Evolutionary conservation across 2,329 filamentous ascomycete species (phyloP), one percentile per base, ranked within the genome.

Genomic region (Acarospora socialis): DNA sequence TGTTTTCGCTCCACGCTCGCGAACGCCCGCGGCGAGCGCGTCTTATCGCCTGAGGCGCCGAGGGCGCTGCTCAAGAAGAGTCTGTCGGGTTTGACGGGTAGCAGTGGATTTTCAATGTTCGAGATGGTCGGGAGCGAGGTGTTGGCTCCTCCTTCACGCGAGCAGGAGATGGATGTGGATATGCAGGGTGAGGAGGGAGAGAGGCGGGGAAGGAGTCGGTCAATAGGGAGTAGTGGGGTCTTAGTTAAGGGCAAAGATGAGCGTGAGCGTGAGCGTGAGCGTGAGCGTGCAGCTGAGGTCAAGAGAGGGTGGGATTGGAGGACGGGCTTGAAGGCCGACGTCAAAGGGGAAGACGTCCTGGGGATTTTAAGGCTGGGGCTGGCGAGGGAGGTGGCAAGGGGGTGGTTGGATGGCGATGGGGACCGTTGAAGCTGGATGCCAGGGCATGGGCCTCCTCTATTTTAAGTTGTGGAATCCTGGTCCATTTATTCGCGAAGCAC

Each of bases 61-160:
- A 67, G 68, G 3, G 73, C 77, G 37, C 58, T 83, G 39, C 65
- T 90, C 38, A 70, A 71, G 49, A 79, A 77, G 43, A 66, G 68
- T 42, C 56, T 69, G 45, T 63, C 64, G 43, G 59, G 53, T 43
- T 55, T 58, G 4, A 72, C 68, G 2, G 57, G 61, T 2, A 69
- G 68, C 35, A 62, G 60, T 39, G 66, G 71, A 43, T 79, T 79
- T 55, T 68, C 77, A 31, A 63, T 92, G 47, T 74, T 81, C 8
- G 79, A 79, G 31, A 63, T 92, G 47, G 74, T 81, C 8, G 79
- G 79, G 10, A 84, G 72, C 47, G 76, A 76, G 19, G 73, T 86
- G 60, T 59, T 86, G 21, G 70, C 66, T 7, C 72, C 65, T 37
- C 70, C 72, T 46, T 52, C 74, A 45, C 70, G 68, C 48, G 70